These are phyloP conservation scores for Eucalyptus urophylla DNA, from an alignment of 345 rosid species.

Conservation along the genomic window DNA sequence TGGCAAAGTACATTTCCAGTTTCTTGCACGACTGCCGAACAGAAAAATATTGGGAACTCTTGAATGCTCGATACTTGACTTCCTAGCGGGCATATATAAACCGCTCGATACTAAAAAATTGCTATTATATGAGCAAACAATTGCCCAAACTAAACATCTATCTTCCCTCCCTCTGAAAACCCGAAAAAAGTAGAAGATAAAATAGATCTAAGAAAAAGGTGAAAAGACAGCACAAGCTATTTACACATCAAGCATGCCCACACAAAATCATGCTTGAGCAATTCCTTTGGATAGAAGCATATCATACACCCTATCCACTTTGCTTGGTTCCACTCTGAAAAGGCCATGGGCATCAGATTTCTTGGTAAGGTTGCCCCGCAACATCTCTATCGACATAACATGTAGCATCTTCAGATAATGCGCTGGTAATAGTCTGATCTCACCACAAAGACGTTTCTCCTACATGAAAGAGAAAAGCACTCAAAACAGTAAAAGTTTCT, in stretches of 20 bases:
- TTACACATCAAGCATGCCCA: neutral
- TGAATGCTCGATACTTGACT: neutral
- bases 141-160: neutral
- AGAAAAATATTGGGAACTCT: neutral
- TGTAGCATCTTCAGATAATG: slow-evolving; percentile 83
- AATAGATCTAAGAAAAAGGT: neutral
- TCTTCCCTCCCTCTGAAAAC: neutral
- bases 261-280: slow-evolving; percentile 17
- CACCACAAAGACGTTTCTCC: slow-evolving; percentile 70
- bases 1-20: neutral
- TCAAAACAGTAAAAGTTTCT: neutral
- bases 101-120: neutral
- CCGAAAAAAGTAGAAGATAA: neutral
- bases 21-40: neutral
- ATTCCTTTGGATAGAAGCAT: slow-evolving; percentile 63
- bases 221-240: neutral
- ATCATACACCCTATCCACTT: slow-evolving; percentile 78
- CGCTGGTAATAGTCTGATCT: slow-evolving; percentile 62
- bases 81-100: neutral
- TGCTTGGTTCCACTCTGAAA: slow-evolving; percentile 68
- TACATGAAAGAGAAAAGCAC: slow-evolving; percentile 6
- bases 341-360: slow-evolving; percentile 76
- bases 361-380: slow-evolving; percentile 48
- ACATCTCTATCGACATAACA: slow-evolving; percentile 42
- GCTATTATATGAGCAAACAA: neutral